Evolutionary conservation across 2,329 filamentous ascomycete species (phyloP), one percentile per base, ranked within the genome.

Genomic region (Paraphaeosphaeria minitans): DNA sequence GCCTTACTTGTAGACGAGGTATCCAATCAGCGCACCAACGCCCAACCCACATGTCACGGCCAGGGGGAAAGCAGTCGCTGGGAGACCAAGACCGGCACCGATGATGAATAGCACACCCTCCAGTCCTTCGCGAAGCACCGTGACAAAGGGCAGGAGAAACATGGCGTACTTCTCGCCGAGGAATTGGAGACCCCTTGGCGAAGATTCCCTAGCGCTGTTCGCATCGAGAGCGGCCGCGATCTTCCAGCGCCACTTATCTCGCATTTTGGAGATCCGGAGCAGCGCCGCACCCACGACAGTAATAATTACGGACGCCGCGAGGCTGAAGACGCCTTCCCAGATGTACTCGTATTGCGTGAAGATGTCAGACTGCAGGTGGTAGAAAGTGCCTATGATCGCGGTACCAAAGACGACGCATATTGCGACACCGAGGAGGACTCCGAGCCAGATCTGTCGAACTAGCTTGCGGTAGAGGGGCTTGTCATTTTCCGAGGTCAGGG

Each of bases 101-200:
- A 91, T 91, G 55, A 96, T 87, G 75, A 96, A 71, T 63, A 96
- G 85, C 35, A 96, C 88, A 0, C 90, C 91, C 75, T 97, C 93
- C 27, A 96, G 85, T 2, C 92, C 93, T 75, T 96, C 92, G 41
- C 93, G 83, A 13, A 96, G 79, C 19, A 94, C 89, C 0, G 92
- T 96, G 73, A 96, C 83, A 77, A 96, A 96, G 0, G 93, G 93
- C 55, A 96, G 80, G 47, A 91, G 77, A 74, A 96, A 95, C 89
- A 96, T 92, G 70, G 88, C 87, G 72, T 96, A 94, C 75, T 90
- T 92, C 75, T 93, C 89, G 19, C 82, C 3, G 74, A 68, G 12
- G 75, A 75, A 16, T 72, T 73, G 31, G 64, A 71, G 4, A 13
- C 41, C 41, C 19, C 8, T 24, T 21, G 41, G 41, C 10, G 41